Evolutionary conservation across 208 protist genomes (phyloP).

Genomic region (Trypanosoma avium): DNA sequence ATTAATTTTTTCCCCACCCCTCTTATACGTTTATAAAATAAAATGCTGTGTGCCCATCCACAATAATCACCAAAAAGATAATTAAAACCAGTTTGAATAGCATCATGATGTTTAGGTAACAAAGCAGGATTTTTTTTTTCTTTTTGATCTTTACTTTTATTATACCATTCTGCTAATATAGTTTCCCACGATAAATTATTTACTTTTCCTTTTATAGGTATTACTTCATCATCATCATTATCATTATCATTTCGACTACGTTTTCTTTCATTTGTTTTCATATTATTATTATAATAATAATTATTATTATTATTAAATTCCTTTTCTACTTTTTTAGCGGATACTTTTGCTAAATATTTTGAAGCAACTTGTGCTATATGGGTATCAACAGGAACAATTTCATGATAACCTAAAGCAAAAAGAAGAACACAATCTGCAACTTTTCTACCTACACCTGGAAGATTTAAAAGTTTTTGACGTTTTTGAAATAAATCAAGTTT

Average conservation of each 20-base stretch:
- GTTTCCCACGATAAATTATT: slow-evolving; percentile 9
- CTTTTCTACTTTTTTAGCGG: not conserved
- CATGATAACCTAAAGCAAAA: slow-evolving; percentile 56
- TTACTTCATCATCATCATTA: not conserved
- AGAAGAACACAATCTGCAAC: slow-evolving; percentile 84
- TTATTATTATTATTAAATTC: not conserved
- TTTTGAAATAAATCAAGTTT: slow-evolving; percentile 24
- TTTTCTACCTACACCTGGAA: slow-evolving; percentile 80
- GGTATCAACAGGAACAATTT: slow-evolving; percentile 87
- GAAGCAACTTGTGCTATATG: slow-evolving; percentile 81
- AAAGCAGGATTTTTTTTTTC: slow-evolving; percentile 31
- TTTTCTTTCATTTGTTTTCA: no score
- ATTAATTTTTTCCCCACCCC: not conserved
- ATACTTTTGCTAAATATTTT: slow-evolving; percentile 35
- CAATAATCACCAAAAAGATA: slow-evolving; percentile 62
- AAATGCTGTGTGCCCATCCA: slow-evolving; percentile 75
- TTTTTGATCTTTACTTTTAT: slow-evolving; percentile 12
- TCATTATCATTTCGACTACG: slow-evolving; percentile 1
- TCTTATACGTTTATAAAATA: slow-evolving; percentile 65
- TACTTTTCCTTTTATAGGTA: no score
- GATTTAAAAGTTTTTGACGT: slow-evolving; percentile 40
- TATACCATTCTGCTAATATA: slow-evolving; percentile 13
- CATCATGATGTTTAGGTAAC: slow-evolving; percentile 55
- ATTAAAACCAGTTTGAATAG: slow-evolving; percentile 66
- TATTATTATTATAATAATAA: not conserved